Percentiles rank a stretch among this genome's conserved stretches.
Evolutionary conservation across 2,329 filamentous ascomycete genomes (phyloP).

Genomic region (Penicillium sp.): DNA sequence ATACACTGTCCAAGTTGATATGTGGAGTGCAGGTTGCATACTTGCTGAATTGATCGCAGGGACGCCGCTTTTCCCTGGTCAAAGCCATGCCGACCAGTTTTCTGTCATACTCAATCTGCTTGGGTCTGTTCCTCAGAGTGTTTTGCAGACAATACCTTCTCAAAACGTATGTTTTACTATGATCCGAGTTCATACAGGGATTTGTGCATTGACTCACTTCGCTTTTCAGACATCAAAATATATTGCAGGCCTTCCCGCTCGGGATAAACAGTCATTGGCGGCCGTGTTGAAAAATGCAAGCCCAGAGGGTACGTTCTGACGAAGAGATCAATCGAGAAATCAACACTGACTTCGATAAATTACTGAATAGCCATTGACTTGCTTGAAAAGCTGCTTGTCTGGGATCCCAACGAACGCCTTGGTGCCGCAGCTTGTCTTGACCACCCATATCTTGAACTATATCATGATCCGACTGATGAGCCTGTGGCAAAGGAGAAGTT

Average conservation of each 20-base stretch:
- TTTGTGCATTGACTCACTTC: neutral
- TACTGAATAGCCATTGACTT: constrained; percentile 73
- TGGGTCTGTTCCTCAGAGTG: constrained; percentile 95
- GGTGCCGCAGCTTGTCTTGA: constrained; percentile 80
- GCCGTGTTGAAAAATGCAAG: neutral
- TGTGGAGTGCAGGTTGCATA: constrained; percentile 98
- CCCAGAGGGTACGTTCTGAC: neutral
- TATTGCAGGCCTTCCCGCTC: neutral
- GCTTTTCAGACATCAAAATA: neutral
- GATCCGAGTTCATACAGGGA: neutral
- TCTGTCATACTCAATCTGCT: constrained; percentile 99
- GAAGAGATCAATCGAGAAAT: neutral
- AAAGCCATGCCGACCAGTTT: constrained; percentile 99
- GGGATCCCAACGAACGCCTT: constrained; percentile 91
- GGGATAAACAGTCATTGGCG: neutral
- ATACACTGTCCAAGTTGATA: constrained; percentile 98
- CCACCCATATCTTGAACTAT: constrained; percentile 90
- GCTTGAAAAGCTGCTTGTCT: constrained; percentile 94
- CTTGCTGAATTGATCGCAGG: constrained; percentile 99
- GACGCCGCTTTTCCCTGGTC: constrained; percentile 95
- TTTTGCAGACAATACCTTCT: constrained; percentile 96
- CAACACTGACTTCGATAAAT: neutral
- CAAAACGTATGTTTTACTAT: constrained; percentile 71
- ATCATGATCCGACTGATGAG: constrained; percentile 96
- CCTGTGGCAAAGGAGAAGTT: constrained; percentile 96